These are phyloP conservation scores for Malus hybrid DNA, from an alignment of 331 rosid genomes.

Conservation along the genomic window DNA sequence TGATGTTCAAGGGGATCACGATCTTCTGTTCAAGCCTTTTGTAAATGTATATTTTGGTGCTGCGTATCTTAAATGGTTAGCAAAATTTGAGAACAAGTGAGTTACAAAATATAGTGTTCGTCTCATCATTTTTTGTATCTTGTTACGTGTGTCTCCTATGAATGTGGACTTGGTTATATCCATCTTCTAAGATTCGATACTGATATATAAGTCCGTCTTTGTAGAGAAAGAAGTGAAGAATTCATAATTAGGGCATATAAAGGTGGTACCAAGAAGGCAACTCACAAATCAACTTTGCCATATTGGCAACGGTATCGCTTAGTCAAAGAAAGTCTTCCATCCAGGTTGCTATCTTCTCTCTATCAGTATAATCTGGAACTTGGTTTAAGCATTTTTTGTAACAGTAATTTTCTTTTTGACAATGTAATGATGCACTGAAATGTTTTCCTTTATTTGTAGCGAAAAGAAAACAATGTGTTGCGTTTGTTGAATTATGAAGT, in stretches of 20 bases:
- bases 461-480: neutral
- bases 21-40: conserved; percentile 50
- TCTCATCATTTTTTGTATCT: neutral
- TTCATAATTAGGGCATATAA: conserved; percentile 72
- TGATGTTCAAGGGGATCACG: conserved; percentile 26
- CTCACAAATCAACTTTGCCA: conserved; percentile 65
- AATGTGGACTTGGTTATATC: neutral
- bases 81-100: conserved; percentile 53
- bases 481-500: neutral
- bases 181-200: neutral
- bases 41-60: conserved; percentile 63
- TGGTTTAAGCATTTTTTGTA: neutral
- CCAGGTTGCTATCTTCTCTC: conserved; percentile 41
- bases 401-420: too few species aligned
- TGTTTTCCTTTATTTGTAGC: neutral
- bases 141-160: neutral
- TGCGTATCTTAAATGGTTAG: conserved; percentile 72
- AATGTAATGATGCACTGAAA: neutral
- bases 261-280: conserved; percentile 79
- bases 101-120: conserved; percentile 11
- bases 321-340: conserved; percentile 61
- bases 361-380: conserved; percentile 7
- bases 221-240: conserved; percentile 84
- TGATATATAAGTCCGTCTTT: conserved; percentile 3
- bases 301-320: conserved; percentile 67